Evolutionary conservation across 2,329 filamentous ascomycete species (phyloP).

Genomic region (Fusarium sp.): DNA sequence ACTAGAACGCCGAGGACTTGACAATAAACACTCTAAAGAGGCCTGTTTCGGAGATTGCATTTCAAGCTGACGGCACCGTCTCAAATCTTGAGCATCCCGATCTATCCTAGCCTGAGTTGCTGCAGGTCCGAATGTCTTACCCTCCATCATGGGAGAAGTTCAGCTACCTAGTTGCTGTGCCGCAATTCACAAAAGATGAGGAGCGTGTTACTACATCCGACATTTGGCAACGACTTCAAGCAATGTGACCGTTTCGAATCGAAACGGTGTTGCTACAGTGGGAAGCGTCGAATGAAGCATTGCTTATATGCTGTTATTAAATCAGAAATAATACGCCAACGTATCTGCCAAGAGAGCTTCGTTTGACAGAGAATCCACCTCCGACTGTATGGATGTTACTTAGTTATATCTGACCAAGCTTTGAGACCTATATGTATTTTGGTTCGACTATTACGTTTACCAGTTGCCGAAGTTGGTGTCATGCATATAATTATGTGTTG

Average conservation of each 20-base stretch:
- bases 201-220: background rate
- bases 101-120: background rate
- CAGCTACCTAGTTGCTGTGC: constrained; percentile 17
- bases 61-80: background rate
- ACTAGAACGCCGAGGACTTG: background rate
- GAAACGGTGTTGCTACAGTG: background rate
- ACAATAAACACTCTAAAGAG: background rate
- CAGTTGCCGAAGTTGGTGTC: constrained; percentile 8
- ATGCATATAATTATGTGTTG: background rate
- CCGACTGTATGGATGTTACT: background rate
- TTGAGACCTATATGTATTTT: background rate
- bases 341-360: background rate
- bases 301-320: background rate
- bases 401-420: background rate
- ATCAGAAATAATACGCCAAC: background rate
- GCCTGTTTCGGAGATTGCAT: background rate
- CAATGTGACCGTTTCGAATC: constrained; percentile 9
- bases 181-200: background rate
- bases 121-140: constrained; percentile 1
- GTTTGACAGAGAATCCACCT: background rate
- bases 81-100: background rate
- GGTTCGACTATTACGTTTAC: background rate
- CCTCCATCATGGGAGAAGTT: background rate
- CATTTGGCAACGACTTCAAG: background rate
- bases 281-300: background rate